Base-by-base conservation (phyloP, 345 rosid species). In the Moricandia arvensis region DNA sequence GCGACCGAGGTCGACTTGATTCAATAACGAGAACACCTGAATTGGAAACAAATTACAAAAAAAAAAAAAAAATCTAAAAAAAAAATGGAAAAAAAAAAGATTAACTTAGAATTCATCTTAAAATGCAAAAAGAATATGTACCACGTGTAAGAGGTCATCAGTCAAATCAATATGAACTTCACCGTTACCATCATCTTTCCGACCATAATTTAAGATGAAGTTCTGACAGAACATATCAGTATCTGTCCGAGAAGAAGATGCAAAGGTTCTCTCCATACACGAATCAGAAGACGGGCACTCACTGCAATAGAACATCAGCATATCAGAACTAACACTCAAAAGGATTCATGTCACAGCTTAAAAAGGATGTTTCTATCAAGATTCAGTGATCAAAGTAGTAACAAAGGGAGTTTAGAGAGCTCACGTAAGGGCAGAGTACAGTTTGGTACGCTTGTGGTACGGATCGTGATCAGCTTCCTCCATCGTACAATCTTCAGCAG, bases 21-120 rank as follows among this genome's bases (percentile, higher is more conserved):
- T 87, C 89, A 95, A 85, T 84, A 92, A 90, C 15, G 97, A 90
- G 80, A 95, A 95, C 41, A 95, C 99, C 99, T 95, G 29, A 12
- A n/a, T 2, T 5, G 18, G 1, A 6, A 6, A 15, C n/a, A n/a
- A n/a, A n/a, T n/a, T n/a, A n/a, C 24, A 21, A 21, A 49, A 16
- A 49, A 31, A n/a, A 41, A 49, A 49, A 6, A 15, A 26, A 18
- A 76, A 59, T 2, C 35, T 4, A 1, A 74, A 47, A 31, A 35
- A 0, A 27, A 71, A 17, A 35, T n/a, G 1, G 41, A 26, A 49
- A 55, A 21, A 17, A 51, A 59, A 79, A 59, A 2, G 12, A 11
- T 9, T 38, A 38, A 10, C 45, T 10, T 9, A 11, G 8, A 38
- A 2, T 0, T 45, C n/a, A 45, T 13, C 17, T 45, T 45, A 13